Evolutionary conservation across 225 moss, liverwort and hornwort species (phyloP).

Genomic region (Antitrichia curtipendula): DNA sequence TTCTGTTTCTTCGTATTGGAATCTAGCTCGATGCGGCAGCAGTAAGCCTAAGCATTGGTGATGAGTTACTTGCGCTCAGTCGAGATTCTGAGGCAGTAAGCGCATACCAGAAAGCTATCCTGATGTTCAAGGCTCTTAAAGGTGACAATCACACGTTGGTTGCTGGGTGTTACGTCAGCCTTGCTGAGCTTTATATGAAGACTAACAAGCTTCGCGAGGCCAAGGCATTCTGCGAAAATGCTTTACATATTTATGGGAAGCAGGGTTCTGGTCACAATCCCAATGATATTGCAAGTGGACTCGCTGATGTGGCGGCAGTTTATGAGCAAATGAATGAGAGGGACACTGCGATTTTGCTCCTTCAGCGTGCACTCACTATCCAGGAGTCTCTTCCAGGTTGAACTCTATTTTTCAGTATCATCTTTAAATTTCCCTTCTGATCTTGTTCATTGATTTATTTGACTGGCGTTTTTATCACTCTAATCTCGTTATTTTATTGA

Average conservation of each 20-base stretch:
- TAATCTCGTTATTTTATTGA: background rate
- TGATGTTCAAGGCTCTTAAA: constrained; percentile 83
- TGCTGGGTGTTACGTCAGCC: constrained; percentile 72
- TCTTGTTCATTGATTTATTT: background rate
- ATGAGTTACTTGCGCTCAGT: constrained; percentile 63
- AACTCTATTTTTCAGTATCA: background rate
- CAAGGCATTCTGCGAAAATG: constrained; percentile 69
- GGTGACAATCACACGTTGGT: constrained; percentile 76
- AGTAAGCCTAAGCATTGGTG: constrained; percentile 76
- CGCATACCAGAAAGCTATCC: constrained; percentile 82
- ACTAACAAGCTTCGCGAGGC: constrained; percentile 78
- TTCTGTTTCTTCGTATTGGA: background rate
- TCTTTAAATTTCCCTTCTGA: background rate
- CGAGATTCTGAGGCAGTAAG: constrained; percentile 68
- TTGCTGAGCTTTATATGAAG: constrained; percentile 84
- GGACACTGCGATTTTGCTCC: constrained; percentile 68
- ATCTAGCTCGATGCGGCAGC: constrained; percentile 77
- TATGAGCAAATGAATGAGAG: constrained; percentile 73
- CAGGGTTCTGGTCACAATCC: constrained; percentile 68
- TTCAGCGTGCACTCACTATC: constrained; percentile 65
- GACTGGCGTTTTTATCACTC: background rate
- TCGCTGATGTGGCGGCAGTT: constrained; percentile 77
- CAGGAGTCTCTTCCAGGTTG: constrained; percentile 78
- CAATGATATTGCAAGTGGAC: constrained; percentile 76
- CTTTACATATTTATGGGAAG: constrained; percentile 73